Evolutionary conservation across 306 rosid genomes (phyloP).

Genomic region (Elaeagnus macrophylla): DNA sequence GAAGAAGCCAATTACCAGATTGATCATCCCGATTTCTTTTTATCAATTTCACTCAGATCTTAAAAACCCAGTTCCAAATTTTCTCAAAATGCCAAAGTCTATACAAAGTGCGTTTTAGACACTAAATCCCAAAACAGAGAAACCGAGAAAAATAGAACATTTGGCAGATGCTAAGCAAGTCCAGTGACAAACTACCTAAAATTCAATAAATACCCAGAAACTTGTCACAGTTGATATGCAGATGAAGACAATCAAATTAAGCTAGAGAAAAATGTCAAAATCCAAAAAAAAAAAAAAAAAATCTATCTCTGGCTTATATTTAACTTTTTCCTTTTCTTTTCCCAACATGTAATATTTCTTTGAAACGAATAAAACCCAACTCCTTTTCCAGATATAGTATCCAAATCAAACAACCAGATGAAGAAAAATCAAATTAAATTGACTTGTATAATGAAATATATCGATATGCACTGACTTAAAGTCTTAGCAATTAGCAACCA

Average conservation of each 20-base stretch:
- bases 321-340: background rate
- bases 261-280: background rate
- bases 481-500: slow-evolving; percentile 10
- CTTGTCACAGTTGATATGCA: slow-evolving; percentile 31
- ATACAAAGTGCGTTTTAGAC: slow-evolving; percentile 18
- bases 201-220: slow-evolving; percentile 13
- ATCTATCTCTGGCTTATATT: slow-evolving; percentile 3
- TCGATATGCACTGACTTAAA: slow-evolving; percentile 4
- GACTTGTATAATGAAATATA: background rate
- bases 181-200: slow-evolving; percentile 29
- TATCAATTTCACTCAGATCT: slow-evolving; percentile 39
- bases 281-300: too few relatives aligned
- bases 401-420: slow-evolving; percentile 14
- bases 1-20: slow-evolving; percentile 15
- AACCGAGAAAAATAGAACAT: slow-evolving; percentile 21
- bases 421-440: slow-evolving; percentile 3
- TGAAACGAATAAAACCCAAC: slow-evolving; percentile 20
- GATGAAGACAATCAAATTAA: slow-evolving; percentile 29
- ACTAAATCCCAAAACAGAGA: slow-evolving; percentile 24
- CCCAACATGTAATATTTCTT: background rate
- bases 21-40: slow-evolving; percentile 19
- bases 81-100: slow-evolving; percentile 14
- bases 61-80: slow-evolving; percentile 10
- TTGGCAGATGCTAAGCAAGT: slow-evolving; percentile 33
- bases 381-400: slow-evolving; percentile 3